Conservation (phyloP, 768 basidiomycete genomes). For the Pleurotus pulmonarius region DNA sequence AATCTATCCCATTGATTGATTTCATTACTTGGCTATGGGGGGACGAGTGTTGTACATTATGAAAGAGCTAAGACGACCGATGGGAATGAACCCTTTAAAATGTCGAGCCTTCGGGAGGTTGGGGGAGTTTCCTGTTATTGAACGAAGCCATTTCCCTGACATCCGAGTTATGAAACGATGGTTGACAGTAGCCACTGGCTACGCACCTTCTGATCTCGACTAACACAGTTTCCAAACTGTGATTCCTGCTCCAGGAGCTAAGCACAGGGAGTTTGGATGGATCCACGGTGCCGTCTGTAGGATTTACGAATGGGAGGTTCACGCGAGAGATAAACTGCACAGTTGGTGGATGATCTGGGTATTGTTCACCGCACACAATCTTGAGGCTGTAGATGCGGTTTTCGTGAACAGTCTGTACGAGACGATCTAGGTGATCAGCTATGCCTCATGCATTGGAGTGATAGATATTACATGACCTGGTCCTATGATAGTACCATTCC, state of each 20-base stretch:
- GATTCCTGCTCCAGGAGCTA: slow-evolving; percentile 66
- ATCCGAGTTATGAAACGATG: neutral
- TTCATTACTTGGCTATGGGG: neutral
- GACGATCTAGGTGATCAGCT: neutral
- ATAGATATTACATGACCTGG: slow-evolving; percentile 76
- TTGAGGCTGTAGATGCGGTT: slow-evolving; percentile 97
- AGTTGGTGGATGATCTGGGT: slow-evolving; percentile 75
- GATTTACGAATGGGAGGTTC: slow-evolving; percentile 89
- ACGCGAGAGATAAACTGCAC: slow-evolving; percentile 88
- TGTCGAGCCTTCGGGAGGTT: slow-evolving; percentile 84
- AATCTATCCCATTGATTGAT: neutral
- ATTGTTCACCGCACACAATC: slow-evolving; percentile 75
- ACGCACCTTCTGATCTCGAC: slow-evolving; percentile 91
- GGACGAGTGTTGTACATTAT: neutral
- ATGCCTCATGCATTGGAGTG: slow-evolving; percentile 1
- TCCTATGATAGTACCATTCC: slow-evolving; percentile 99
- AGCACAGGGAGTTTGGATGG: slow-evolving; percentile 67
- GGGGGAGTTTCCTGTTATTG: slow-evolving; percentile 89
- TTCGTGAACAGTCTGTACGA: slow-evolving; percentile 87
- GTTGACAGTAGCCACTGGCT: neutral
- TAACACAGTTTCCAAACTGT: slow-evolving; percentile 83
- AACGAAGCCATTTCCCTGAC: slow-evolving; percentile 91
- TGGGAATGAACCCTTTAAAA: slow-evolving; percentile 36
- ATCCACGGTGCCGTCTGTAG: slow-evolving; percentile 75
- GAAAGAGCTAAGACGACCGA: neutral